A percentile compares a stretch with the other conserved stretches of the same genome.
Evolutionary conservation across 495 filamentous ascomycete genomes (phyloP).

Genomic region (Terfezia boudieri): DNA sequence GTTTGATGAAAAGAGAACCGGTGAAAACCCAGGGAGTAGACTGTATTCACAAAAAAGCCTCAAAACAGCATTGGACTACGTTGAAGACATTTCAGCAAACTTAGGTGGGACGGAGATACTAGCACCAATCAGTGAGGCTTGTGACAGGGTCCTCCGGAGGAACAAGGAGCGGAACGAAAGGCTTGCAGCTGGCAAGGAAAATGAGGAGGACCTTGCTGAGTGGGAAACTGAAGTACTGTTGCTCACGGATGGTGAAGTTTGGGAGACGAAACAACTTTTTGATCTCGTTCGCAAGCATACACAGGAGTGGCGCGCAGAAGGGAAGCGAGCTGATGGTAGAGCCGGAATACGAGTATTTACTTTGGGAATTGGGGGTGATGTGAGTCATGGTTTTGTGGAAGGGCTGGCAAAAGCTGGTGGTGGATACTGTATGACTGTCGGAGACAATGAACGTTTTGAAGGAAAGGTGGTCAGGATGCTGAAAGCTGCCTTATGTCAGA

Average conservation of each 20-base stretch:
- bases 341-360: slow-evolving; percentile 38
- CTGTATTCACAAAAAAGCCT: slow-evolving; percentile 31
- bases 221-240: slow-evolving; percentile 41
- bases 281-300: slow-evolving; percentile 24
- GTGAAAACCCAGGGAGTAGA: neutral
- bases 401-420: slow-evolving; percentile 43
- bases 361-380: slow-evolving; percentile 38
- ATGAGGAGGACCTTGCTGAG: slow-evolving; percentile 23
- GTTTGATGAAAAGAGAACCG: slow-evolving; percentile 30
- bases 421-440: slow-evolving; percentile 42
- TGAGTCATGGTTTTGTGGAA: slow-evolving; percentile 42
- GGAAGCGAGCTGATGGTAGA: slow-evolving; percentile 21
- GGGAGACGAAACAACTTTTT: slow-evolving; percentile 33
- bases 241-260: slow-evolving; percentile 52
- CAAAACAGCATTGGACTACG: slow-evolving; percentile 27
- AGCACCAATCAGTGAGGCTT: slow-evolving; percentile 27
- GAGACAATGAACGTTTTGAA: slow-evolving; percentile 25
- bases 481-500: slow-evolving; percentile 40
- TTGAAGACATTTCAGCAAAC: slow-evolving; percentile 27
- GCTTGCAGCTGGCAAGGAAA: neutral
- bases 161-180: neutral
- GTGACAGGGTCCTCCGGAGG: neutral
- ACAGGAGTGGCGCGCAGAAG: slow-evolving; percentile 11
- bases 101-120: slow-evolving; percentile 52
- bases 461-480: slow-evolving; percentile 47